Conservation (phyloP, 1,139 yeast species). For the Yamadazyma diospyri region DNA sequence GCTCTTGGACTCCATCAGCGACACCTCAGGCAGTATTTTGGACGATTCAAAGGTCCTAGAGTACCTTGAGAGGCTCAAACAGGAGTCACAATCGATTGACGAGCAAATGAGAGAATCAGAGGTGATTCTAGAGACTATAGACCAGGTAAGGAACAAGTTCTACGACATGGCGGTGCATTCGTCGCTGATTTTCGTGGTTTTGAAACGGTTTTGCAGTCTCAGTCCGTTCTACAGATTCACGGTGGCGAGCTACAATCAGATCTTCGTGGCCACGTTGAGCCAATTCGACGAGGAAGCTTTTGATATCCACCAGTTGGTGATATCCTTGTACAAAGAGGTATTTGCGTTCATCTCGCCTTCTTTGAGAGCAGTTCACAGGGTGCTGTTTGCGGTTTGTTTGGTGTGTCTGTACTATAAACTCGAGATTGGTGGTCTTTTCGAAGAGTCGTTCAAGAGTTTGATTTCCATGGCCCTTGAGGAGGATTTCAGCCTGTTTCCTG, state of each 20-base stretch:
- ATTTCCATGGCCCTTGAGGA: conserved; percentile 4
- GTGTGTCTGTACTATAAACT: conserved; percentile 23
- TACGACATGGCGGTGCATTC: conserved; percentile 54
- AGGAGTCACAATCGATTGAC: conserved; percentile 56
- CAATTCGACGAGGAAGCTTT: conserved; percentile 14
- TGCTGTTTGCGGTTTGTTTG: conserved; percentile 42
- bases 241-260: conserved; percentile 40
- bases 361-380: conserved; percentile 46
- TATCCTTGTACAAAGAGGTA: conserved; percentile 41
- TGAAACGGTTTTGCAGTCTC: conserved; percentile 40
- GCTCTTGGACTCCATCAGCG: conserved; percentile 56
- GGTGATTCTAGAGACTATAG: conserved; percentile 52
- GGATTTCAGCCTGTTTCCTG: background rate
- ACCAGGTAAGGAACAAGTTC: conserved; percentile 44
- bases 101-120: conserved; percentile 53
- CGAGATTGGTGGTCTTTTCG: conserved; percentile 25
- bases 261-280: conserved; percentile 39
- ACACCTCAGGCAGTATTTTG: conserved; percentile 58
- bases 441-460: conserved; percentile 11
- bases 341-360: conserved; percentile 48
- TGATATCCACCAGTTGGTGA: conserved; percentile 23
- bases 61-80: conserved; percentile 63
- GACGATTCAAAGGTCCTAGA: conserved; percentile 62
- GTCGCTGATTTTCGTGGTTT: conserved; percentile 45
- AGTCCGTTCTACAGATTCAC: conserved; percentile 60